These are phyloP conservation scores for Haplographium delicatum DNA, from an alignment of 495 filamentous ascomycete species.

Conservation along the genomic window DNA sequence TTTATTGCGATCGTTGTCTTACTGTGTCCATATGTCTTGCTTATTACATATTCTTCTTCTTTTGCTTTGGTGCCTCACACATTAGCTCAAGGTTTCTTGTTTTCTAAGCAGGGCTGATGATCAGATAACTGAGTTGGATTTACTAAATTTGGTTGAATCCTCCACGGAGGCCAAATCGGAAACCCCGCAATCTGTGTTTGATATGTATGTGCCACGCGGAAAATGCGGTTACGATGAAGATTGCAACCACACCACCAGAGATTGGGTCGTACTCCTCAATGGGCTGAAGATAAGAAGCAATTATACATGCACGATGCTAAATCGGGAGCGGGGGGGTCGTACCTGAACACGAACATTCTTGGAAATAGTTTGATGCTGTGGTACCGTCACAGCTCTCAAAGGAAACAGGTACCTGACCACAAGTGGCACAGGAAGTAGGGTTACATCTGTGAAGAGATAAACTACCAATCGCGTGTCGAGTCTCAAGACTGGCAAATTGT, in stretches of 20 bases:
- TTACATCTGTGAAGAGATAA: too few species aligned
- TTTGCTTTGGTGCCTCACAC: background rate
- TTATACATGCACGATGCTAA: background rate
- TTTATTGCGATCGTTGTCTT: background rate
- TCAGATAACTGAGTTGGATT: background rate
- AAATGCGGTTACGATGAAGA: background rate
- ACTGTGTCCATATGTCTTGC: conserved; percentile 2
- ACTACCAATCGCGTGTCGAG: too few species aligned
- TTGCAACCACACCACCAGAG: background rate
- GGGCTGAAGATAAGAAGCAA: background rate
- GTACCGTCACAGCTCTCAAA: too few species aligned
- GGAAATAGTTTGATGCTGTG: background rate
- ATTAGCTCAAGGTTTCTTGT: too few species aligned
- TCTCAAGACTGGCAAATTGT: too few species aligned
- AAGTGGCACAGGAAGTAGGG: too few species aligned
- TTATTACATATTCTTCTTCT: conserved; percentile 4
- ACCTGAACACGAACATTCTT: background rate
- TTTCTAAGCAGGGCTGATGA: too few species aligned
- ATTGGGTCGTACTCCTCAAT: background rate
- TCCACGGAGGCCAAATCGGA: background rate
- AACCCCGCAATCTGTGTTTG: background rate
- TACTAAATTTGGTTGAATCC: background rate
- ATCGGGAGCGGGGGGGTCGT: background rate
- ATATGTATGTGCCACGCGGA: background rate
- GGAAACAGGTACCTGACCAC: too few species aligned